Evolutionary conservation across 1,284 basidiomycete species (phyloP).

Genomic region (Porogramme epimiltina): DNA sequence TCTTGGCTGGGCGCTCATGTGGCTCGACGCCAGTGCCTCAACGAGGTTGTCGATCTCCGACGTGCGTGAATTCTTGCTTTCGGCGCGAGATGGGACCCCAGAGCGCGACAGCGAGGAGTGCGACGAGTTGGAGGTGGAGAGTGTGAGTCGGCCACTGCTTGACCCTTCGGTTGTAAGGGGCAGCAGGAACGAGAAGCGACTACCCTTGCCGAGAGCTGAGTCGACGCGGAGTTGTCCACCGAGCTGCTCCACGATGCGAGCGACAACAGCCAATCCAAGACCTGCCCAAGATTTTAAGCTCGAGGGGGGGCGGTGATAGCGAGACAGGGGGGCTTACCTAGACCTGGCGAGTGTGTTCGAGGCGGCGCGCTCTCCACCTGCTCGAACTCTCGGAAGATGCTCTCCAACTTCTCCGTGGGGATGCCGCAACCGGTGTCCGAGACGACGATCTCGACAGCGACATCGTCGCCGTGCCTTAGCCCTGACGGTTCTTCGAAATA

Average conservation of each 20-base stretch:
- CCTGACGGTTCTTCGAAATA: constrained; percentile 56
- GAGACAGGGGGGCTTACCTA: constrained; percentile 42
- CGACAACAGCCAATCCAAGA: constrained; percentile 80
- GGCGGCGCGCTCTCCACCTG: constrained; percentile 68
- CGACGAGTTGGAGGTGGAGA: constrained; percentile 10
- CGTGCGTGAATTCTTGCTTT: background rate
- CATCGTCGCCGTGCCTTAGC: constrained; percentile 45
- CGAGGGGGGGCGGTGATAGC: too few relatives aligned
- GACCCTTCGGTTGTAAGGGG: constrained; percentile 50
- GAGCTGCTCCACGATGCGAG: constrained; percentile 82
- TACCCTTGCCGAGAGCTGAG: constrained; percentile 71
- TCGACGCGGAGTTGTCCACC: constrained; percentile 82
- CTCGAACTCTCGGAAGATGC: constrained; percentile 87
- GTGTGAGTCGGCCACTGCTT: constrained; percentile 2
- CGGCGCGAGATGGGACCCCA: background rate
- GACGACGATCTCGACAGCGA: constrained; percentile 76
- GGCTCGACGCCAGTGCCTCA: constrained; percentile 54
- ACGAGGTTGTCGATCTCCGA: constrained; percentile 68
- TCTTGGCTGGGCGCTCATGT: constrained; percentile 34
- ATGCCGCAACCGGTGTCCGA: constrained; percentile 83
- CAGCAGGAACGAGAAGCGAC: constrained; percentile 72
- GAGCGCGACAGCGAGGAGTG: constrained; percentile 11
- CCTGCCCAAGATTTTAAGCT: constrained; percentile 38
- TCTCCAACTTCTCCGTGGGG: constrained; percentile 69
- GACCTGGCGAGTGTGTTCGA: constrained; percentile 43